phyloP scores from a whole-genome alignment of 192 early-diverging fungal species.

The Coemansia sp. region DNA sequence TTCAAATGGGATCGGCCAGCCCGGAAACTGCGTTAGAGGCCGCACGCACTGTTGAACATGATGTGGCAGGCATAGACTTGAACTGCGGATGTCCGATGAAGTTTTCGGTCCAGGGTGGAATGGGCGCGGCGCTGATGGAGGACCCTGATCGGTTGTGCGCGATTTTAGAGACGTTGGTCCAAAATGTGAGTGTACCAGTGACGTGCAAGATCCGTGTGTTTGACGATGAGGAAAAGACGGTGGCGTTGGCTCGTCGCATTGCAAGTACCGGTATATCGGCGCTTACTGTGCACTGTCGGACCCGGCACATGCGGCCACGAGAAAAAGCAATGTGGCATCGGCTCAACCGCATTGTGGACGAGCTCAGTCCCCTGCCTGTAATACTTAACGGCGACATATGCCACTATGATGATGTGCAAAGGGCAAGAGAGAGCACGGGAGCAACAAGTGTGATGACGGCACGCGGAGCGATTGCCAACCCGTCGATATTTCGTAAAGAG shows the following conservation, averaged over 20 bases:
- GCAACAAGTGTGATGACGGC: conserved; percentile 86
- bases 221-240: conserved; percentile 73
- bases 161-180: conserved; percentile 73
- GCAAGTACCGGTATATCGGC: conserved; percentile 84
- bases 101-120: conserved; percentile 90
- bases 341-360: conserved; percentile 70
- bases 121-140: conserved; percentile 89
- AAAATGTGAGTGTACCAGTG: conserved; percentile 74
- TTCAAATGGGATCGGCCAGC: conserved; percentile 91
- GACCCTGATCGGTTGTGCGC: conserved; percentile 79
- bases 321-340: conserved; percentile 83
- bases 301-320: conserved; percentile 71
- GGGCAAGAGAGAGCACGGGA: conserved; percentile 61
- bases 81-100: conserved; percentile 98
- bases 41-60: conserved; percentile 77
- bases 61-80: conserved; percentile 89
- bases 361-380: conserved; percentile 72
- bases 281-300: conserved; percentile 87
- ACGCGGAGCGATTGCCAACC: conserved; percentile 80
- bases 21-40: conserved; percentile 85
- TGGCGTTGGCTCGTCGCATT: conserved; percentile 78
- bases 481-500: conserved; percentile 80
- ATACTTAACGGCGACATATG: conserved; percentile 94
- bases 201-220: conserved; percentile 87
- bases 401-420: conserved; percentile 60